phyloP scores from a whole-genome alignment of 352 stramenopile species.

The Globisporangium lucens region DNA sequence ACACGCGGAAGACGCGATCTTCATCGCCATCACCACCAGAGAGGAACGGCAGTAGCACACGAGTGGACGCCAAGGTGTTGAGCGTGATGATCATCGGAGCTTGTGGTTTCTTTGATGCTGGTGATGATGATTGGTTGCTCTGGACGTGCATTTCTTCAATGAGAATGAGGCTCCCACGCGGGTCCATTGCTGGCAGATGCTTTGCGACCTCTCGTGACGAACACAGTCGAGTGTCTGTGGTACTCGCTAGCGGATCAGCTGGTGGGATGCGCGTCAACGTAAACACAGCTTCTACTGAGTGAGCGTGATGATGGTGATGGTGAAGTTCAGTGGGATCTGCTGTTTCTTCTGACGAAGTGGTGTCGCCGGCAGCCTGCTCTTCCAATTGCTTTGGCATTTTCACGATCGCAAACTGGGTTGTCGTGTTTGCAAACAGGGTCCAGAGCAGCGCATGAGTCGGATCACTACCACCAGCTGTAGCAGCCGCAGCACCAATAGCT shows the following conservation, averaged over 20 bases:
- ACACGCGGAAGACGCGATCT: constrained; percentile 41
- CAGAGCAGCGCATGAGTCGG: constrained; percentile 1
- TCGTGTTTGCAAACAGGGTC: constrained; percentile 36
- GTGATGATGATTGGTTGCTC: constrained; percentile 2
- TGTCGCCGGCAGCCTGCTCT: constrained; percentile 25
- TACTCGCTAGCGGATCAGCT: constrained; percentile 11
- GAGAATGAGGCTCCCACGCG: constrained; percentile 42
- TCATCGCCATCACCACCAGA: constrained; percentile 14
- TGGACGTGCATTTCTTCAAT: constrained; percentile 32
- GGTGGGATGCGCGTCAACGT: constrained; percentile 36
- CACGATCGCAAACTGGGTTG: constrained; percentile 39
- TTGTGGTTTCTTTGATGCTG: neutral
- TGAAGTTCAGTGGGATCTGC: neutral
- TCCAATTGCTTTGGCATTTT: constrained; percentile 11
- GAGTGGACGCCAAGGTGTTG: constrained; percentile 32
- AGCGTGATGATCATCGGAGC: constrained; percentile 31
- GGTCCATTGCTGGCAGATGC: constrained; percentile 31
- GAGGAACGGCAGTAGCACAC: constrained; percentile 23
- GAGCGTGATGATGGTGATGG: neutral
- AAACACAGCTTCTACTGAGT: constrained; percentile 26
- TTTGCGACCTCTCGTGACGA: constrained; percentile 12
- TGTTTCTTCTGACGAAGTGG: constrained; percentile 8
- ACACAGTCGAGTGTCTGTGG: constrained; percentile 11
- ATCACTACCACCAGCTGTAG: constrained; percentile 2
- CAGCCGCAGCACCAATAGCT: neutral